Evolutionary conservation across 345 rosid species (phyloP).

Genomic region (Geranium rotundifolium): DNA sequence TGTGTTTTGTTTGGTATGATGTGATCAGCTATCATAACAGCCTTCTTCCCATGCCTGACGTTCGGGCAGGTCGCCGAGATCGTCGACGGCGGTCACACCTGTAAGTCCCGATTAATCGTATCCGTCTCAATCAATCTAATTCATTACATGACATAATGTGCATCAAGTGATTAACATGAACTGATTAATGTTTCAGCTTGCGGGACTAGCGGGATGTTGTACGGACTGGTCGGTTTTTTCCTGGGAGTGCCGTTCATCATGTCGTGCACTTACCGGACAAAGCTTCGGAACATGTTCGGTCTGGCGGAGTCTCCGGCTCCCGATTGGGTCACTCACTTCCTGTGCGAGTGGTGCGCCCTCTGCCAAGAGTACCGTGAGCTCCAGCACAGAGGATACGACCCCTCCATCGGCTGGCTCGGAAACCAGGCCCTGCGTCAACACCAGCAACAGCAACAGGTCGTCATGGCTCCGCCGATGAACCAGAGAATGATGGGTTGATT

Average conservation of each 20-base stretch:
- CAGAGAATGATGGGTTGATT: slow-evolving; percentile 37
- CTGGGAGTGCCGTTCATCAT: slow-evolving; percentile 40
- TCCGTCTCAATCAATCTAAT: not conserved
- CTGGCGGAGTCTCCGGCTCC: slow-evolving; percentile 52
- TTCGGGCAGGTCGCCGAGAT: slow-evolving; percentile 62
- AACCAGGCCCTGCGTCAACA: slow-evolving; percentile 4
- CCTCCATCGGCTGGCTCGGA: slow-evolving; percentile 34
- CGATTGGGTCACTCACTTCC: slow-evolving; percentile 47
- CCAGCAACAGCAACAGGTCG: slow-evolving; percentile 23
- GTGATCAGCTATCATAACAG: slow-evolving; percentile 41
- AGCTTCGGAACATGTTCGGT: slow-evolving; percentile 48
- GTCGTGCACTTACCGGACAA: slow-evolving; percentile 55
- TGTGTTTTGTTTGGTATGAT: not conserved
- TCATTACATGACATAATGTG: too few relatives aligned
- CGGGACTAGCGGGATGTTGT: slow-evolving; percentile 35
- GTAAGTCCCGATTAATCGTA: slow-evolving; percentile 15
- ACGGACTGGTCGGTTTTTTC: slow-evolving; percentile 21
- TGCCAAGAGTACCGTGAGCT: slow-evolving; percentile 75
- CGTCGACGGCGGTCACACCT: slow-evolving; percentile 36
- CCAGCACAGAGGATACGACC: slow-evolving; percentile 48
- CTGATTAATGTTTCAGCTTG: slow-evolving; percentile 26
- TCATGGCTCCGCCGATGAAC: slow-evolving; percentile 35
- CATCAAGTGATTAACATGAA: too few relatives aligned
- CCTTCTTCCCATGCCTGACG: slow-evolving; percentile 33
- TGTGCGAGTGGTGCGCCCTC: slow-evolving; percentile 62